These are phyloP conservation scores for Talaromyces wortmannii DNA, from an alignment of 495 filamentous ascomycete species.

Conservation along the genomic window DNA sequence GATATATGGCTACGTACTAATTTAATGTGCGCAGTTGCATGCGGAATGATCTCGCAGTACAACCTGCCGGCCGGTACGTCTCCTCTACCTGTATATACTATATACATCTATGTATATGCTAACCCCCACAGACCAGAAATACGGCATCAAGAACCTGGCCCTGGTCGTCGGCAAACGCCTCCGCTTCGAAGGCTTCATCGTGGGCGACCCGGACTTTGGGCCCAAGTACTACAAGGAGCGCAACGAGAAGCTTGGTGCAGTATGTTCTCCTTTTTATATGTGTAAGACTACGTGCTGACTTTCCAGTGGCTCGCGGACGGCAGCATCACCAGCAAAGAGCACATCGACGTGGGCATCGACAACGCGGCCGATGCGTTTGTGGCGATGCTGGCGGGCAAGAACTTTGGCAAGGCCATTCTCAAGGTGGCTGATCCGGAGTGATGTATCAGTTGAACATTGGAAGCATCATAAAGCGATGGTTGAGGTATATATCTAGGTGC, in stretches of 20 bases:
- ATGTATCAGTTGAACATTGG: background rate
- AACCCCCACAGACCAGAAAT: constrained; percentile 34
- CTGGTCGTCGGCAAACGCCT: constrained; percentile 49
- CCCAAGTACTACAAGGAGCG: constrained; percentile 67
- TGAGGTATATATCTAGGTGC: too few relatives aligned
- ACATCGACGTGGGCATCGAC: constrained; percentile 68
- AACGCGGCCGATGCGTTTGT: constrained; percentile 72
- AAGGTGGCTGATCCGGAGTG: constrained; percentile 43
- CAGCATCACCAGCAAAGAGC: constrained; percentile 49
- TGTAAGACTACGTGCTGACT: background rate
- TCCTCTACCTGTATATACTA: too few relatives aligned
- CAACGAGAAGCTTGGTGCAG: constrained; percentile 28
- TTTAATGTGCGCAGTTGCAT: constrained; percentile 29
- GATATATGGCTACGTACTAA: constrained; percentile 8
- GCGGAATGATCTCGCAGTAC: constrained; percentile 75
- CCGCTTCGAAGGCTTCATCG: constrained; percentile 77
- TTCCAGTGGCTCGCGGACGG: constrained; percentile 60
- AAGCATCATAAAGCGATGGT: too few relatives aligned
- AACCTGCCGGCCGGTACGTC: constrained; percentile 45
- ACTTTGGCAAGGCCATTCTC: constrained; percentile 86
- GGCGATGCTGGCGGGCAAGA: constrained; percentile 78
- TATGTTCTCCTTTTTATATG: constrained; percentile 17
- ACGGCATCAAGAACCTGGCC: constrained; percentile 62
- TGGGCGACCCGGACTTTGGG: constrained; percentile 56
- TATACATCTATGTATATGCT: too few relatives aligned